Evolutionary conservation across 805 yeast genomes (phyloP), one percentile per base, ranked within the genome.

Genomic region (Lipomyces yamanashiensis): DNA sequence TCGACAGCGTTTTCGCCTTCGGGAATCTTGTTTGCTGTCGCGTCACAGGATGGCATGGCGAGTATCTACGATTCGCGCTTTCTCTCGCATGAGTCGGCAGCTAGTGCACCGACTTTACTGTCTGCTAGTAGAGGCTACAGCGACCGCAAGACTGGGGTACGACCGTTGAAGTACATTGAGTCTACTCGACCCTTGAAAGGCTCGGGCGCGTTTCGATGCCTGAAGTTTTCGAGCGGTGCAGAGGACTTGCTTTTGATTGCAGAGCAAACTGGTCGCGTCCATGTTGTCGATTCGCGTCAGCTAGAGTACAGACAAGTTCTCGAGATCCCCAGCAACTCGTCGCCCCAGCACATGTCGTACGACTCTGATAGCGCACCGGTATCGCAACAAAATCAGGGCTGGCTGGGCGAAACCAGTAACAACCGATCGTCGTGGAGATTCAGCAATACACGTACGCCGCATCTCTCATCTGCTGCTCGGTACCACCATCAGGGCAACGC

Each of bases 211-310:
- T 87, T 88, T 72, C 78, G 95, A 64, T 85, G 87, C 64, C 74
- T 81, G 60, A 85, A 86, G 72, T 87, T 85, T 68, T 80, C 89
- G 28, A 79, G 82, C 43, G 87, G 90, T 3, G 79, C 88, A 15
- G 92, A 88, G 70, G 97, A 92, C 74, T 75, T 91, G 63, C 77
- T 92, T 61, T 84, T 89, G 58, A 80, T 92, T 1, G 83, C 88
- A 59, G 98, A 92, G 74, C 97, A 92, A 70, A 88, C 86, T 58
- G 96, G 96, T 0, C 81, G 96, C 59, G 89, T 92, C 2, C 98
- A 92, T 76, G 79, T 92, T 61, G 79, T 92, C 34, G 97, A 92
- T 74, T 81, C 91, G 33, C 82, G 96, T 66, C 84, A 88, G 71
- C 83, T 85, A 68, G 78, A 81, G 63, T 86, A 88, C 69, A 93